These are phyloP conservation scores for Fusarium oligoseptatum DNA, from an alignment of 2,329 filamentous ascomycete genomes.

Conservation along the genomic window DNA sequence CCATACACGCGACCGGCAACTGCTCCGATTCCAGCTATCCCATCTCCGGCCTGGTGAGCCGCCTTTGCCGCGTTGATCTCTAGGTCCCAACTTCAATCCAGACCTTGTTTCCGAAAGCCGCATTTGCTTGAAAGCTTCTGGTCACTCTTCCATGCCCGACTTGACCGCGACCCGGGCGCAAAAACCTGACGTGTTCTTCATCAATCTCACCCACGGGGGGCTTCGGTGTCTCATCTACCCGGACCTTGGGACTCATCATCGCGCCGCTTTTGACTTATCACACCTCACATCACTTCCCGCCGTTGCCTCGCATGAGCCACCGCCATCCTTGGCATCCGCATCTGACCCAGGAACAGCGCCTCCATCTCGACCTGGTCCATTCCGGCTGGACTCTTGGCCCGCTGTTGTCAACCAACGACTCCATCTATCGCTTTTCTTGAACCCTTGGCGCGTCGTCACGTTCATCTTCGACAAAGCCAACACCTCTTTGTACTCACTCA, in stretches of 20 bases:
- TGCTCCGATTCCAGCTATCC: slow-evolving; percentile 8
- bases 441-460: slow-evolving; percentile 6
- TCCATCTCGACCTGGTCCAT: slow-evolving; percentile 9
- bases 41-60: slow-evolving; percentile 20
- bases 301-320: slow-evolving; percentile 5
- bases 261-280: not conserved
- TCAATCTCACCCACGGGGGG: not conserved
- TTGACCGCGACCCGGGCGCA: not conserved
- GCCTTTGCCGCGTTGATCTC: slow-evolving; percentile 34
- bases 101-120: slow-evolving; percentile 1
- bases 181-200: not conserved
- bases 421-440: slow-evolving; percentile 14
- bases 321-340: slow-evolving; percentile 6
- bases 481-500: slow-evolving; percentile 7
- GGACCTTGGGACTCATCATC: not conserved
- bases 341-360: slow-evolving; percentile 24
- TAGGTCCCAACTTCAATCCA: slow-evolving; percentile 14
- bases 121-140: not conserved
- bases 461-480: slow-evolving; percentile 10
- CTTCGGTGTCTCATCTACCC: not conserved
- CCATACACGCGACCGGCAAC: slow-evolving; percentile 13
- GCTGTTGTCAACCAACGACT: slow-evolving; percentile 26
- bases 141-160: not conserved
- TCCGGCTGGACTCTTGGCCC: slow-evolving; percentile 18
- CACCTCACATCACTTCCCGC: not conserved